Percentiles rank a stretch among this genome's conserved stretches.
Evolutionary conservation across 345 rosid genomes (phyloP).

Genomic region (Euphorbia pulcherrima): DNA sequence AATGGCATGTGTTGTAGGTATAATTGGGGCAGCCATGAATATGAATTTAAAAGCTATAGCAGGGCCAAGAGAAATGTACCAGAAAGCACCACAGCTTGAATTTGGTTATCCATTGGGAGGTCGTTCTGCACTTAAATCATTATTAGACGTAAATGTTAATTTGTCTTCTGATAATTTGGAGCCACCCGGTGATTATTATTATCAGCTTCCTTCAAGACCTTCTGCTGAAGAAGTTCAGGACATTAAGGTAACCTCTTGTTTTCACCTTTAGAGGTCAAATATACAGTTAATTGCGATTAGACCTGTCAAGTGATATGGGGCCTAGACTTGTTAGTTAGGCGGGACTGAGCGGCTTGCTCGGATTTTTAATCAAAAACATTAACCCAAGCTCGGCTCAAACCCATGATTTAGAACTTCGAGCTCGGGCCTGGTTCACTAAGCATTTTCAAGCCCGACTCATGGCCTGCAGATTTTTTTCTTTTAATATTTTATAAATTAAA

Average conservation of each 20-base stretch:
- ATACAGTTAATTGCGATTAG: too few species aligned
- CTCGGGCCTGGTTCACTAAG: too few species aligned
- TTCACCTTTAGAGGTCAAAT: too few species aligned
- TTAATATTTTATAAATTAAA: too few species aligned
- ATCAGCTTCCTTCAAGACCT: slow-evolving; percentile 31
- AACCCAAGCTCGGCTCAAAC: too few species aligned
- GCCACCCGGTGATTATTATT: slow-evolving; percentile 15
- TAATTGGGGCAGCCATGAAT: slow-evolving; percentile 29
- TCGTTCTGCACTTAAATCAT: slow-evolving; percentile 45
- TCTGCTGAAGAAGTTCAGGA: slow-evolving; percentile 38
- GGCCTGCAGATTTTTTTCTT: too few species aligned
- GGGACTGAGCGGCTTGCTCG: too few species aligned
- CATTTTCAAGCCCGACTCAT: too few species aligned
- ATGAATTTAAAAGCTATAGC: slow-evolving; percentile 42
- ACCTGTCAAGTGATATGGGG: too few species aligned
- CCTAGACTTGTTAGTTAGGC: too few species aligned
- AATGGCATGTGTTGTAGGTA: slow-evolving; percentile 49
- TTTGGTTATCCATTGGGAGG: slow-evolving; percentile 29
- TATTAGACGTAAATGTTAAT: slow-evolving; percentile 44
- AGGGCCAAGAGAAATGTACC: slow-evolving; percentile 38
- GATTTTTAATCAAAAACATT: too few species aligned
- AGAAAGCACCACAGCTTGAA: slow-evolving; percentile 30
- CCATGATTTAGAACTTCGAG: too few species aligned
- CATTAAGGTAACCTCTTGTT: slow-evolving; percentile 45
- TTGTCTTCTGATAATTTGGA: slow-evolving; percentile 37